Conservation (phyloP, 176 grass and related monocot genomes). For the Avena sativa region DNA sequence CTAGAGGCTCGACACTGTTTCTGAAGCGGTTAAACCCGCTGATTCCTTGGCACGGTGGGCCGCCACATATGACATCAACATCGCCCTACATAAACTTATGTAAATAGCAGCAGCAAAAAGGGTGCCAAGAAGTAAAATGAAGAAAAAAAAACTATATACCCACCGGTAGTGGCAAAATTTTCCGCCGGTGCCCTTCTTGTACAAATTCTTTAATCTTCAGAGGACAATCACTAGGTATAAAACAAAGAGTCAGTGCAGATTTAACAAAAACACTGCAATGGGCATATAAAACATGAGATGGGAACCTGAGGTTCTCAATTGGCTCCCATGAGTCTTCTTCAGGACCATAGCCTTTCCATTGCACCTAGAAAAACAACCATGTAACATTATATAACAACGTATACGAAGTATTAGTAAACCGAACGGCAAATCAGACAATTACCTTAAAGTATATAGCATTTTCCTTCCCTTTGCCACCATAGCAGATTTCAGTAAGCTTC, state of each 20-base stretch:
- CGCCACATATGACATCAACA: slow-evolving; percentile 86
- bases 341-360: slow-evolving; percentile 77
- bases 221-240: slow-evolving; percentile 45
- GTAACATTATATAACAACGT: not conserved
- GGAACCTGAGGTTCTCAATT: slow-evolving; percentile 69
- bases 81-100: slow-evolving; percentile 48
- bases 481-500: slow-evolving; percentile 57
- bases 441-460: slow-evolving; percentile 76
- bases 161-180: slow-evolving; percentile 75
- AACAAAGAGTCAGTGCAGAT: slow-evolving; percentile 25
- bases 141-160: slow-evolving; percentile 5
- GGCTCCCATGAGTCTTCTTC: slow-evolving; percentile 88
- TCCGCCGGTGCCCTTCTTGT: slow-evolving; percentile 41
- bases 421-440: not conserved
- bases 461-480: slow-evolving; percentile 53
- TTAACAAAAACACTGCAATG: not conserved
- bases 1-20: slow-evolving; percentile 58
- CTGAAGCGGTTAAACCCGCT: slow-evolving; percentile 87
- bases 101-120: not conserved
- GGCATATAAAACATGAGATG: not conserved
- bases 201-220: too few relatives aligned
- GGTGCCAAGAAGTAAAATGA: not conserved
- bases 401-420: not conserved
- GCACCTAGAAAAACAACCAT: slow-evolving; percentile 48
- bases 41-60: slow-evolving; percentile 90